Evolutionary conservation across 768 basidiomycete species (phyloP), one percentile per base, ranked within the genome.

Genomic region (Baorangia bicolor): DNA sequence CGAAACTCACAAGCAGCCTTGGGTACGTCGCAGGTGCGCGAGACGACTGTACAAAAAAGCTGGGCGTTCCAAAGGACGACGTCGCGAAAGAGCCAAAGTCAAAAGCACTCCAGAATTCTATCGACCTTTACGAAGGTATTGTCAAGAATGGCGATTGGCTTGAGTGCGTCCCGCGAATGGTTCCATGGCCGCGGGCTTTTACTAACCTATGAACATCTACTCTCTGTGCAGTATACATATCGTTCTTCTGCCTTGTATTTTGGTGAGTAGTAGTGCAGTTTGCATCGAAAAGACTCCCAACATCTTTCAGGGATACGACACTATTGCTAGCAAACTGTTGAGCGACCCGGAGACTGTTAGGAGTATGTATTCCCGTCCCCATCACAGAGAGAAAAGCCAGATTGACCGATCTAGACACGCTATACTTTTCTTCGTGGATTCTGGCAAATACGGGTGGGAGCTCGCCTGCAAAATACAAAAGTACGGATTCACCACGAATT

Each of bases 231-330:
- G 55, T 23, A 21, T 37, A 4, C 51, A 53, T 4, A 53, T 55
- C 18, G 10, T 43, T 16, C 35, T 55, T n/a, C n/a, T 44, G 4
- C 55, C 55, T 44, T 53, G 55, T 12, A 53, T 55, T 30, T 23
- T 55, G 51, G 55, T 55, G n/a, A 30, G 55, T 38, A 4, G 3
- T 8, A 13, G 27, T 25, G 8, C 10, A 3, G 12, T 38, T 12
- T 30, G 11, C 31, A 0, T 30, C 13, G 13, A 31, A 8, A 25
- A 28, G 13, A 10, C 13, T 35, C 1, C 31, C 1, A 10, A 55
- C 23, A 23, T 23, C 2, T 44, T 25, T 25, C 40, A 55, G 55
- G 55, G 41, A 44, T 55, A 55, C 28, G 0, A 44, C 7, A 20
- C 5, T 8, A 54, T 55, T 5, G 51, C 51, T 23, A 42, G 14